Conservation (phyloP, 768 basidiomycete genomes). For the Amanita pseudoporphyria region DNA sequence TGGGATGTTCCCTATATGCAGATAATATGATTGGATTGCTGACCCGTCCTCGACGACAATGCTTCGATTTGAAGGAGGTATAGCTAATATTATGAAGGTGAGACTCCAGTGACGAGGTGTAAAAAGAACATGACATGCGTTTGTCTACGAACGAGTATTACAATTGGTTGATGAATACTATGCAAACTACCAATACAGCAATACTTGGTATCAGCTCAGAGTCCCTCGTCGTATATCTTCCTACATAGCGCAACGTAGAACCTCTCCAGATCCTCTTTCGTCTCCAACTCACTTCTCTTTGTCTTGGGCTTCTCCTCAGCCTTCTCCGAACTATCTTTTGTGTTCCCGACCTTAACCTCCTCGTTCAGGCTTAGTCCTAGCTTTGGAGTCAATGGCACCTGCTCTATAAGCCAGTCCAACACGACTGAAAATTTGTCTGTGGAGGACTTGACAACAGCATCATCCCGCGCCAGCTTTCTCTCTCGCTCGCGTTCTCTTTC, state of each 20-base stretch:
- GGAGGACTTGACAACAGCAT: slow-evolving; percentile 53
- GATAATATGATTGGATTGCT: not conserved
- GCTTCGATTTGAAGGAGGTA: no score
- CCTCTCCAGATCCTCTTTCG: slow-evolving; percentile 72
- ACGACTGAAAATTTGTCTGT: slow-evolving; percentile 67
- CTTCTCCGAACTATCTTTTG: slow-evolving; percentile 17
- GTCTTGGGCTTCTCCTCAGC: slow-evolving; percentile 14
- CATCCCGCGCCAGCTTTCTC: slow-evolving; percentile 26
- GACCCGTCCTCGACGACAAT: no score
- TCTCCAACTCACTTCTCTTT: slow-evolving; percentile 41
- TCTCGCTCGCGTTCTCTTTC: slow-evolving; percentile 10
- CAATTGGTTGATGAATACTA: not conserved
- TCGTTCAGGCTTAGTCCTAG: slow-evolving; percentile 4
- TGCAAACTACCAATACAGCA: not conserved
- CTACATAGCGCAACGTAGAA: slow-evolving; percentile 86
- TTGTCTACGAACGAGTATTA: not conserved
- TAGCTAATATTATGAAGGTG: no score
- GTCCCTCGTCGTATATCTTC: slow-evolving; percentile 88
- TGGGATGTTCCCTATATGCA: not conserved
- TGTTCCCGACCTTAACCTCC: slow-evolving; percentile 4
- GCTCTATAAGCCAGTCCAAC: slow-evolving; percentile 74
- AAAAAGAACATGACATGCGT: no score
- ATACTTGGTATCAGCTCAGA: slow-evolving; percentile 31
- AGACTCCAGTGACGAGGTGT: no score
- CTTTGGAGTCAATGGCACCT: slow-evolving; percentile 7